Conservation (phyloP, 257 asterid genomes). For the Parsonsia alboflavescens region DNA sequence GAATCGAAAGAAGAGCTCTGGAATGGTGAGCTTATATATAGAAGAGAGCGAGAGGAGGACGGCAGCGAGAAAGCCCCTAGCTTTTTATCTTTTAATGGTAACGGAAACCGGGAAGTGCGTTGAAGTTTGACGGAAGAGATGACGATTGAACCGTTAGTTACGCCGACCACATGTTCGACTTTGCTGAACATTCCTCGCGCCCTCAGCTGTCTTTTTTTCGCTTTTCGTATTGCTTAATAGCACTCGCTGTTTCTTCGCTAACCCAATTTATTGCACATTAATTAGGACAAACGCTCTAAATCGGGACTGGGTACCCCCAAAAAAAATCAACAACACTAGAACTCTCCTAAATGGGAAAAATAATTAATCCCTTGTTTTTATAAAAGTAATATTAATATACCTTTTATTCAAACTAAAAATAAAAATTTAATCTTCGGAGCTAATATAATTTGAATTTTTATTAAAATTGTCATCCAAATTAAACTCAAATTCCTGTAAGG, state of each 20-base stretch:
- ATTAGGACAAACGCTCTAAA: not conserved
- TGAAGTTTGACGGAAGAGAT: slow-evolving; percentile 24
- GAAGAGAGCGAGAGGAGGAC: not conserved
- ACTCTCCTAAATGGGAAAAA: no score
- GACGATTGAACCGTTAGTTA: slow-evolving; percentile 21
- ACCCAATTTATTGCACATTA: not conserved
- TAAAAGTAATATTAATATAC: no score
- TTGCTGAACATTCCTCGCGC: slow-evolving; percentile 18
- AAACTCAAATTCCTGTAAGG: no score
- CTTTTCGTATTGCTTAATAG: not conserved
- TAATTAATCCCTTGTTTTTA: no score
- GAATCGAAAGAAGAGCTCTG: slow-evolving; percentile 1
- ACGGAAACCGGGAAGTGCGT: slow-evolving; percentile 12
- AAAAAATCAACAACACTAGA: no score
- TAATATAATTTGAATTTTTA: no score
- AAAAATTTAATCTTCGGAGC: no score
- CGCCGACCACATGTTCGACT: slow-evolving; percentile 25
- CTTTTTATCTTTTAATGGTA: slow-evolving; percentile 20
- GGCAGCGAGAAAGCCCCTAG: slow-evolving; percentile 6
- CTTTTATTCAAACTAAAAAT: no score
- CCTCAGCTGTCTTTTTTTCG: not conserved
- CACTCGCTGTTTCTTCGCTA: slow-evolving; percentile 9
- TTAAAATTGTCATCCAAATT: no score
- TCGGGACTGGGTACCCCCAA: no score
- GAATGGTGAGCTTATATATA: slow-evolving; percentile 15